Percentiles rank a stretch among this genome's conserved stretches.
These are phyloP conservation scores for Neocucurbitaria cava DNA, from an alignment of 2,329 filamentous ascomycete genomes.

Conservation along the genomic window DNA sequence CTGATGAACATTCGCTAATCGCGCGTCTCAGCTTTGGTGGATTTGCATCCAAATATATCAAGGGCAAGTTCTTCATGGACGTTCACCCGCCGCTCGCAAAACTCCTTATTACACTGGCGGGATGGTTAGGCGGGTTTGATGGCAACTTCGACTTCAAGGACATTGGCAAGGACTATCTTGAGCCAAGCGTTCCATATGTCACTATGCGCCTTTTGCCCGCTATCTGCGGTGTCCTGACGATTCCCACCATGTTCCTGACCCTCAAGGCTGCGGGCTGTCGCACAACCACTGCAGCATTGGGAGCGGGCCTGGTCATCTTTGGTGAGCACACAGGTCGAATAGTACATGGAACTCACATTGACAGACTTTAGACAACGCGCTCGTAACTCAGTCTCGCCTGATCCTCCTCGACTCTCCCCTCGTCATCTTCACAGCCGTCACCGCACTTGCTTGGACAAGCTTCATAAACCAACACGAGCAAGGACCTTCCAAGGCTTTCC, in stretches of 20 bases:
- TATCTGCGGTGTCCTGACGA: slow-evolving; percentile 83
- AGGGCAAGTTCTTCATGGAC: slow-evolving; percentile 99
- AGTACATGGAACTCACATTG: slow-evolving; percentile 15
- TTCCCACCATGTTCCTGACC: slow-evolving; percentile 93
- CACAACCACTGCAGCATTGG: slow-evolving; percentile 82
- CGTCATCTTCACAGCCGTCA: slow-evolving; percentile 91
- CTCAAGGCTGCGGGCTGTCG: slow-evolving; percentile 90
- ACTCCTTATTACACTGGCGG: slow-evolving; percentile 92
- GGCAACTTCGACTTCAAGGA: slow-evolving; percentile 99
- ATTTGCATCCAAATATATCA: slow-evolving; percentile 99
- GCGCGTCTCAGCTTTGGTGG: slow-evolving; percentile 78
- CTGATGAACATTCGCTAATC: slow-evolving; percentile 26
- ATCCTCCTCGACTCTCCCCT: slow-evolving; percentile 96
- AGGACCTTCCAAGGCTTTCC: slow-evolving; percentile 86
- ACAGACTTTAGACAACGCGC: slow-evolving; percentile 77
- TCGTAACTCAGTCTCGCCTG: slow-evolving; percentile 91
- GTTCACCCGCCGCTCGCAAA: slow-evolving; percentile 98
- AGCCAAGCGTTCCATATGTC: slow-evolving; percentile 94
- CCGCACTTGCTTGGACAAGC: slow-evolving; percentile 85
- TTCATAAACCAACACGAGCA: slow-evolving; percentile 98
- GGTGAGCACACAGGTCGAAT: slow-evolving; percentile 59
- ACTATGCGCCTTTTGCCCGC: slow-evolving; percentile 96
- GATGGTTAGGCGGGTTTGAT: slow-evolving; percentile 93
- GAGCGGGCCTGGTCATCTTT: slow-evolving; percentile 87
- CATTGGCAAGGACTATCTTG: slow-evolving; percentile 97